Evolutionary conservation across 306 rosid genomes (phyloP), one percentile per base, ranked within the genome.

Genomic region (Macrotyloma uniflorum): DNA sequence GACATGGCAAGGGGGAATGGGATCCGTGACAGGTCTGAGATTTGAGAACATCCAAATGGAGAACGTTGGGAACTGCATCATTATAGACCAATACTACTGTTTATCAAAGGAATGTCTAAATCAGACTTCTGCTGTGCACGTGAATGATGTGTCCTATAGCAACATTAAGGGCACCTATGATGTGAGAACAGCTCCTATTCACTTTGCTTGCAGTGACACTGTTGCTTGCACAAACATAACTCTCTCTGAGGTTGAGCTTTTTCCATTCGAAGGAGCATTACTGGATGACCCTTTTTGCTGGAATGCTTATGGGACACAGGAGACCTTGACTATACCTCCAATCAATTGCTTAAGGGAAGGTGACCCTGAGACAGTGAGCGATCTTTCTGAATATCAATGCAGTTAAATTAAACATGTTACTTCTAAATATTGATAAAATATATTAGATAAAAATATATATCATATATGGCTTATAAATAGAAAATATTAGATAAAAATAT

Each of bases 1-100:
- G 86, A 96, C 99, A 72, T 96, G 99, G 99, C 99, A 96, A 89
- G 99, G 99, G 2, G 98, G 99, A 54, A 82, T 84, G 76, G 98
- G 99, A 4, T 83, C 97, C 0, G 99, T 96, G 33, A 38, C 89
- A 0, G 83, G 85, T 14, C 72, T 96, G 14, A 75, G 54, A 24
- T 96, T 96, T 73, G 90, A 88, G 70, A 90, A 86, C 88, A 90
- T 96, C 49, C 88, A 91, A 71, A 93, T 96, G 99, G 97, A 93
- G 45, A 91, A 87, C 18, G 99, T 96, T 3, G 54, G 82, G 49
- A 94, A 92, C 82, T 95, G 97, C 85, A 80, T 92, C 32, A 83
- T 86, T 1, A 88, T 96, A 59, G 99, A 96, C 72, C 99, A 96
- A 28, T 96, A 93, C 88, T 96, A 96, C 83, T 96, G 99, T 80